Conservation (phyloP, 345 rosid genomes). For the Salix viminalis region DNA sequence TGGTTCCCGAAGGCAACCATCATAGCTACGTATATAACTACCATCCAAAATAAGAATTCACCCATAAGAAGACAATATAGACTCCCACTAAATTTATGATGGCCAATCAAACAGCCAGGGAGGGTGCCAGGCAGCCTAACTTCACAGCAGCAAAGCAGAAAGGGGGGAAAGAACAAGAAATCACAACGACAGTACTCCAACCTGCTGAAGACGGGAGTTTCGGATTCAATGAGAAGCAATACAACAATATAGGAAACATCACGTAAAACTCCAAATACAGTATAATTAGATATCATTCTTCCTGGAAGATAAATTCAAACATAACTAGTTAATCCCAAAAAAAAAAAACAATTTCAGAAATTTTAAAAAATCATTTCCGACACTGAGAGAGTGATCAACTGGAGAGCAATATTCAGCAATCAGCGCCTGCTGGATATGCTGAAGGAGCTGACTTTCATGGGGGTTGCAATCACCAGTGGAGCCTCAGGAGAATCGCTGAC, state of each 20-base stretch:
- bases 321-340: not conserved
- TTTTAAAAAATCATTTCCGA: not conserved
- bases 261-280: conserved; percentile 3
- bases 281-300: conserved; percentile 8
- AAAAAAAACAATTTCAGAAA: conserved; percentile 10
- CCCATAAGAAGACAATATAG: conserved; percentile 17
- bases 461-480: conserved; percentile 93
- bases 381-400: conserved; percentile 1
- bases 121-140: not conserved
- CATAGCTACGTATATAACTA: no score
- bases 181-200: not conserved
- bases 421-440: conserved; percentile 83
- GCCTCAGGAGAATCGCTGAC: conserved; percentile 93
- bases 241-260: conserved; percentile 9
- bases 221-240: not conserved
- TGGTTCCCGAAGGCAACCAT: conserved; percentile 6
- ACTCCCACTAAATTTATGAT: not conserved
- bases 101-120: not conserved
- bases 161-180: not conserved
- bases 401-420: conserved; percentile 5
- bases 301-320: conserved; percentile 1
- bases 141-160: not conserved
- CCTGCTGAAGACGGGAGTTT: not conserved
- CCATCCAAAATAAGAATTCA: conserved; percentile 5
- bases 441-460: conserved; percentile 94